Evolutionary conservation across 1,284 basidiomycete species (phyloP), one percentile per base, ranked within the genome.

Genomic region (Rhodotorula sp.): DNA sequence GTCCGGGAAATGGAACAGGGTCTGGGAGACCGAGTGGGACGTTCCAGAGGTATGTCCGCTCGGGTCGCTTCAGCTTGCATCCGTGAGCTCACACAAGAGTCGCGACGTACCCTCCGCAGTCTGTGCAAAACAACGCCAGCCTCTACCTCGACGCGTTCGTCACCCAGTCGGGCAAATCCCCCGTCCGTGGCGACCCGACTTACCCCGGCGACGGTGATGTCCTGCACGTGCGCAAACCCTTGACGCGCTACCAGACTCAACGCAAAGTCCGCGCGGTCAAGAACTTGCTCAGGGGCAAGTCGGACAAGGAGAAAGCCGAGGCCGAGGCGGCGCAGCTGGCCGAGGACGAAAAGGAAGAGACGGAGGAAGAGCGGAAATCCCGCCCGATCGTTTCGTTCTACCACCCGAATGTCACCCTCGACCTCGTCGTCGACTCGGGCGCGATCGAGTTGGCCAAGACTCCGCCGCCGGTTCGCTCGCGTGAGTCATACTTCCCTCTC

Each of bases 371-470:
- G 31, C 31, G 19, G 10, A 57, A 58, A 38, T 38, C 31, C 62
- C 55, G n/a, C 15, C 50, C 38, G 48, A 81, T 85, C 75, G 85
- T 89, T 54, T 89, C 91, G 5, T 91, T 94, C 82, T 99, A 93
- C 91, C 88, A 93, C 38, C 78, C 90, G 86, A 97, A 98, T 80
- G 80, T 98, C 28, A 97, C 95, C 0, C 81, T 99, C 50, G 90
- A 90, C 15, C 83, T 98, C 57, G 84, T 98, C 57, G 90, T 90
- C n/a, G 89, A 92, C 76, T 84, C 83, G 23, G 77, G 83, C 3
- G 79, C 83, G 0, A 75, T 95, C 49, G 85, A 88, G 34, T 84
- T 87, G 69, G 79, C 80, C 7, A 83, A 86, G 68, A 79, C 94
- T 10, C 87, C 91, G 0, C 86, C 89, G 3, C 86, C 88, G 2